phyloP scores from a whole-genome alignment of 257 asterid genomes.

The Solanum gandarillasii region DNA sequence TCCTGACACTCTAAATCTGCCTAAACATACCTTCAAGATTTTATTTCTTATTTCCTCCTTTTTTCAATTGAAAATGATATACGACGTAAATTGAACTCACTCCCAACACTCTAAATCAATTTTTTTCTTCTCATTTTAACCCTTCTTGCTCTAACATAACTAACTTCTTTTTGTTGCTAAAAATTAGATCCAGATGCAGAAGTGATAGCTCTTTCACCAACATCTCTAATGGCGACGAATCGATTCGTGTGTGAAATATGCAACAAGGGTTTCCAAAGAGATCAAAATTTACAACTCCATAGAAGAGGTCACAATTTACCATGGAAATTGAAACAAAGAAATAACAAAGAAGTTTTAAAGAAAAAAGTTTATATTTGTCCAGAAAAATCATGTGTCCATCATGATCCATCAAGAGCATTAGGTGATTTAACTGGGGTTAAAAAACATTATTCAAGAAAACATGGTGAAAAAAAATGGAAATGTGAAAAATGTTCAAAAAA shows the following conservation, averaged over 20 bases:
- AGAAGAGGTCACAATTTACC: conserved; percentile 90
- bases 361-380: conserved; percentile 92
- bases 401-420: conserved; percentile 70
- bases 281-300: conserved; percentile 84
- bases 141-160: not conserved
- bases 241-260: conserved; percentile 82
- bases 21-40: not conserved
- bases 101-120: not conserved
- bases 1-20: not conserved
- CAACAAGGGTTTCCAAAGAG: conserved; percentile 94
- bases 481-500: conserved; percentile 85
- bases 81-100: too few relatives aligned
- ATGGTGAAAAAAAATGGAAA: conserved; percentile 95
- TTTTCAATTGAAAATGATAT: too few relatives aligned
- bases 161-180: not conserved
- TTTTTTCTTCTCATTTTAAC: not conserved
- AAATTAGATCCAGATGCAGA: conserved; percentile 93
- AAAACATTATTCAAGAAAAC: conserved; percentile 77
- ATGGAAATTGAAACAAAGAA: conserved; percentile 84
- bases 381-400: conserved; percentile 72
- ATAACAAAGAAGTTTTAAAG: conserved; percentile 44
- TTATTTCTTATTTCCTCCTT: too few relatives aligned
- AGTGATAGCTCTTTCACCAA: conserved; percentile 80
- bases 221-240: conserved; percentile 87
- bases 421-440: conserved; percentile 87